Evolutionary conservation across 768 basidiomycete genomes (phyloP).

Genomic region (Fomitopsis pulvina): DNA sequence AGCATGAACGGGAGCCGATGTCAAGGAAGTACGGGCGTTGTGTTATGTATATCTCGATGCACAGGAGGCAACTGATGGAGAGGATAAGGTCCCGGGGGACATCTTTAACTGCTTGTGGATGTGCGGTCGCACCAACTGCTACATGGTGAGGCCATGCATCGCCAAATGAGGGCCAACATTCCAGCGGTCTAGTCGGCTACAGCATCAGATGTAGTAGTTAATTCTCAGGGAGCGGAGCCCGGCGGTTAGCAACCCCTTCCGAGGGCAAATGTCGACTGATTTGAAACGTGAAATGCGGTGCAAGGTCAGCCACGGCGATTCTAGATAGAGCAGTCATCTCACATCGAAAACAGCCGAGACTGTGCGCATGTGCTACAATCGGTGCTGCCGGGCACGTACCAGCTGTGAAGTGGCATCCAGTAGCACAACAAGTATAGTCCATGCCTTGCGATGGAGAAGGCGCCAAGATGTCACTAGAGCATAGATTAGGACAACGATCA

Average conservation of each 20-base stretch:
- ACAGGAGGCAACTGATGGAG: background rate
- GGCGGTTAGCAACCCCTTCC: background rate
- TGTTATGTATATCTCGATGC: background rate
- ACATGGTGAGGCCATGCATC: background rate
- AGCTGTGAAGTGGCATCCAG: background rate
- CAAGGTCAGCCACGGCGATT: background rate
- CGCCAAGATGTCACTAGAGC: too few species aligned
- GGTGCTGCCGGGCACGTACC: background rate
- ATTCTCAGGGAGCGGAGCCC: background rate
- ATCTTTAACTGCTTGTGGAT: background rate
- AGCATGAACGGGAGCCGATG: background rate
- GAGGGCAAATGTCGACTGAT: background rate
- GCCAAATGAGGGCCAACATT: background rate
- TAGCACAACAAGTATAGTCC: too few species aligned
- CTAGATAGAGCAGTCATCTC: background rate
- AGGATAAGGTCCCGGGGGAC: background rate
- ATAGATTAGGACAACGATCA: too few species aligned
- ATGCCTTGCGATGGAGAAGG: too few species aligned
- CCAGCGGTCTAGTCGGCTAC: background rate
- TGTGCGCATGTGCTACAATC: background rate
- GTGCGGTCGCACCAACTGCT: background rate
- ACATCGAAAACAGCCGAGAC: background rate
- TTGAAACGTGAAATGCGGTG: background rate
- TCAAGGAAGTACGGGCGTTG: background rate
- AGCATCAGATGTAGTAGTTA: background rate